These are phyloP conservation scores for Aspergillus fischeri DNA, from an alignment of 2,329 filamentous ascomycete genomes.

Conservation along the genomic window DNA sequence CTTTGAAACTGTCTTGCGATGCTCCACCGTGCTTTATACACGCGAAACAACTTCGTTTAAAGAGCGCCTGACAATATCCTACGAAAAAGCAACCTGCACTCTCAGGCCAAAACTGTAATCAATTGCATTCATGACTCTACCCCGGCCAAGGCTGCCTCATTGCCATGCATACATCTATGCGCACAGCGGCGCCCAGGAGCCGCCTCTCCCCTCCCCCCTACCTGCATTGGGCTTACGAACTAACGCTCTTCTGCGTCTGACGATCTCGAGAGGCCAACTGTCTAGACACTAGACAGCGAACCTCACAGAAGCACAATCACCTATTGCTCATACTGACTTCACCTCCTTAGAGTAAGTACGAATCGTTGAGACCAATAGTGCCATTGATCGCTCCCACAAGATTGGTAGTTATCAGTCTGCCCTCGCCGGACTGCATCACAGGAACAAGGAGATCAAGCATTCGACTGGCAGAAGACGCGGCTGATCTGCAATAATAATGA, in stretches of 20 bases:
- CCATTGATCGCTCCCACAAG: background rate
- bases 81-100: constrained; percentile 1
- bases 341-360: background rate
- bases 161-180: constrained; percentile 15
- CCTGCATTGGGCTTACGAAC: constrained; percentile 14
- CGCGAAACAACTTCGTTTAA: background rate
- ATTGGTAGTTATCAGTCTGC: background rate
- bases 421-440: background rate
- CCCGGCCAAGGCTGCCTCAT: constrained; percentile 10
- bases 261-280: constrained; percentile 9
- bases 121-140: constrained; percentile 1
- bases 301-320: background rate
- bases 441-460: background rate
- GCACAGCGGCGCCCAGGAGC: constrained; percentile 9
- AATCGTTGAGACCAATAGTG: background rate
- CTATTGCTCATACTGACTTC: background rate
- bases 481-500: background rate
- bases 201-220: constrained; percentile 16
- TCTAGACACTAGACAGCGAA: background rate
- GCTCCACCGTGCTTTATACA: constrained; percentile 9
- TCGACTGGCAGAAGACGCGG: background rate
- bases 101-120: constrained; percentile 7
- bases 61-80: background rate
- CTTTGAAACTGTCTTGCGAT: constrained; percentile 3
- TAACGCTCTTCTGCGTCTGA: constrained; percentile 15